Percentiles rank a stretch among this genome's conserved stretches.
Evolutionary conservation across 1,139 yeast species (phyloP).

Genomic region (Geotrichum cucujoidarum): DNA sequence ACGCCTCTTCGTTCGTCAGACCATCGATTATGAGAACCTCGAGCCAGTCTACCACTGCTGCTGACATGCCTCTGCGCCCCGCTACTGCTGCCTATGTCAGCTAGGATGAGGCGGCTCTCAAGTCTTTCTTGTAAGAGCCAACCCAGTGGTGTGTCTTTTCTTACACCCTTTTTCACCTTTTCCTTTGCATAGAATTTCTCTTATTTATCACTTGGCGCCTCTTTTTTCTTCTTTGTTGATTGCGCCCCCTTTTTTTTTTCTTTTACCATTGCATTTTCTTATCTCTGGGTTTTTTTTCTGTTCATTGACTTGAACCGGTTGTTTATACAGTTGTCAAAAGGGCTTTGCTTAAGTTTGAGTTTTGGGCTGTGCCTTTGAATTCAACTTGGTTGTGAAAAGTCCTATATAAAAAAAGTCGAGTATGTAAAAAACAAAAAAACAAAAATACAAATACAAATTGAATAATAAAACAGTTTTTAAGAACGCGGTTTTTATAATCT

Average conservation of each 20-base stretch:
- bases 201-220: too few species aligned
- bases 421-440: too few species aligned
- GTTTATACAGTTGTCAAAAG: too few species aligned
- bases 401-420: too few species aligned
- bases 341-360: too few species aligned
- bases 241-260: not conserved
- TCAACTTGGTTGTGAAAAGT: too few species aligned
- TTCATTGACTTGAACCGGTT: too few species aligned
- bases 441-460: too few species aligned
- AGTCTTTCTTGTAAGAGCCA: not conserved
- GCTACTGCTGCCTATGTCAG: conserved; percentile 14
- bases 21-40: conserved; percentile 20
- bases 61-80: conserved; percentile 5
- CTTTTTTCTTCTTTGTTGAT: not conserved
- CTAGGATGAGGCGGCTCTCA: not conserved
- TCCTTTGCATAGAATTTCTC: not conserved
- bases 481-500: too few species aligned
- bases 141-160: not conserved
- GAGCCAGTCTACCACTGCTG: conserved; percentile 1
- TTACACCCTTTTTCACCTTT: not conserved
- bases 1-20: conserved; percentile 15
- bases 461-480: too few species aligned
- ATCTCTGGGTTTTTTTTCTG: too few species aligned
- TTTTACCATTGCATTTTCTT: not conserved
- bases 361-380: too few species aligned